Conservation (phyloP, 2,329 filamentous ascomycete genomes). For the Colletotrichum viniferum region DNA sequence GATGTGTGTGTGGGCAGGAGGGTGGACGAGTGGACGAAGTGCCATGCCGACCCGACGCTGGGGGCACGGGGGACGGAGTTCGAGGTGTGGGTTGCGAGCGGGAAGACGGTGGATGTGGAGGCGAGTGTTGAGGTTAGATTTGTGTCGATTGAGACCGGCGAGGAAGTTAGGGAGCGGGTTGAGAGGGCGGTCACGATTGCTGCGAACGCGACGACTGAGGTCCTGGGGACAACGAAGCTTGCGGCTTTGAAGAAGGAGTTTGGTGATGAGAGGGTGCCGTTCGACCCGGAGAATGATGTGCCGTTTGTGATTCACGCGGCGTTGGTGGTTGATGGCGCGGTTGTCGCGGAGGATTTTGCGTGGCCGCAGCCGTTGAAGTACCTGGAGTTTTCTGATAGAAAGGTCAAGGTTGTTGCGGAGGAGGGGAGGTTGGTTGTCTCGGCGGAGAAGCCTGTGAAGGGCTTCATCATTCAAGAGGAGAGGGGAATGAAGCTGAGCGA, state of each 20-base stretch:
- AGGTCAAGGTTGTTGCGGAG: slow-evolving; percentile 34
- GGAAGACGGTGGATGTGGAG: slow-evolving; percentile 25
- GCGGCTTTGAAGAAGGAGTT: slow-evolving; percentile 11
- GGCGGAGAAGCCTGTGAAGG: slow-evolving; percentile 57
- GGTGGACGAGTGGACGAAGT: slow-evolving; percentile 48
- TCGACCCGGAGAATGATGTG: slow-evolving; percentile 40
- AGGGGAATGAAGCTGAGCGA: slow-evolving; percentile 53
- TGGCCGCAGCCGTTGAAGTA: slow-evolving; percentile 71
- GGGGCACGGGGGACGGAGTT: slow-evolving; percentile 40
- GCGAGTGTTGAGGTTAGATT: slow-evolving; percentile 38
- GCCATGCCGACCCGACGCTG: slow-evolving; percentile 44
- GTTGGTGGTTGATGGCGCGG: slow-evolving; percentile 39
- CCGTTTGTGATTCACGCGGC: slow-evolving; percentile 53
- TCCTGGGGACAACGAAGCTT: slow-evolving; percentile 37
- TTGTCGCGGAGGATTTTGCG: slow-evolving; percentile 53
- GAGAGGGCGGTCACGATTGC: slow-evolving; percentile 27
- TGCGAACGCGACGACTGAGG: slow-evolving; percentile 43
- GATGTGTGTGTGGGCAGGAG: slow-evolving; percentile 59
- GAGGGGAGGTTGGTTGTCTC: slow-evolving; percentile 32
- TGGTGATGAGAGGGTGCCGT: slow-evolving; percentile 26
- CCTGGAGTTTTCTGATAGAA: slow-evolving; percentile 51
- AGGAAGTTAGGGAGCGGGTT: slow-evolving; percentile 33
- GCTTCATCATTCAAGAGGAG: slow-evolving; percentile 57
- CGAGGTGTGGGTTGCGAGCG: slow-evolving; percentile 49
- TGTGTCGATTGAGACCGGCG: slow-evolving; percentile 44